These are phyloP conservation scores for Kewa caespitosa DNA, from an alignment of 179 eudicot genomes.

Conservation along the genomic window DNA sequence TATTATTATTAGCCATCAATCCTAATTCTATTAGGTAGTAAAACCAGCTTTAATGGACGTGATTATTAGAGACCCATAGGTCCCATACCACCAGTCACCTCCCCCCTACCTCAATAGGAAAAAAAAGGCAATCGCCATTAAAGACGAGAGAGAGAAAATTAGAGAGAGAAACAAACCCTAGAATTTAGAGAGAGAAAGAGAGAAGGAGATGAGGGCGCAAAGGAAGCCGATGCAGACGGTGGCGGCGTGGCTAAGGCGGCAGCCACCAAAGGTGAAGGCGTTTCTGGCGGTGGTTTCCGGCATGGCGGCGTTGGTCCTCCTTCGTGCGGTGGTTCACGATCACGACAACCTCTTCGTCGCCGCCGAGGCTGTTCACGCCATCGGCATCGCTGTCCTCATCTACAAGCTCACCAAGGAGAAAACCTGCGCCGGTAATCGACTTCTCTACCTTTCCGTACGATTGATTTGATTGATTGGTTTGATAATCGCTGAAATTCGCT, in stretches of 20 bases:
- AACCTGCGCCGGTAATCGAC: constrained; percentile 66
- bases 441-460: no score
- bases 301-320: constrained; percentile 57
- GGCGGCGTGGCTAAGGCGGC: constrained; percentile 55
- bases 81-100: neutral
- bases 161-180: neutral
- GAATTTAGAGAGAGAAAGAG: neutral
- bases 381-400: constrained; percentile 66
- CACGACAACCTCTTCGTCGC: constrained; percentile 83
- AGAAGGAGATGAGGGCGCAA: constrained; percentile 33
- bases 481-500: neutral
- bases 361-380: constrained; percentile 70
- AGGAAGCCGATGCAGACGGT: constrained; percentile 55
- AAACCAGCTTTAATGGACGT: neutral
- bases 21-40: no score
- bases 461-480: neutral
- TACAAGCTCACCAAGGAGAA: constrained; percentile 71
- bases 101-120: neutral
- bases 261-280: constrained; percentile 75
- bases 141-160: neutral
- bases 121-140: constrained; percentile 8
- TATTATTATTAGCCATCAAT: no score
- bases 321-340: constrained; percentile 59
- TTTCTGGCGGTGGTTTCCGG: constrained; percentile 63
- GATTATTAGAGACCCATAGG: neutral